Conservation (phyloP, 345 rosid genomes). For the Linum usitatissimum region DNA sequence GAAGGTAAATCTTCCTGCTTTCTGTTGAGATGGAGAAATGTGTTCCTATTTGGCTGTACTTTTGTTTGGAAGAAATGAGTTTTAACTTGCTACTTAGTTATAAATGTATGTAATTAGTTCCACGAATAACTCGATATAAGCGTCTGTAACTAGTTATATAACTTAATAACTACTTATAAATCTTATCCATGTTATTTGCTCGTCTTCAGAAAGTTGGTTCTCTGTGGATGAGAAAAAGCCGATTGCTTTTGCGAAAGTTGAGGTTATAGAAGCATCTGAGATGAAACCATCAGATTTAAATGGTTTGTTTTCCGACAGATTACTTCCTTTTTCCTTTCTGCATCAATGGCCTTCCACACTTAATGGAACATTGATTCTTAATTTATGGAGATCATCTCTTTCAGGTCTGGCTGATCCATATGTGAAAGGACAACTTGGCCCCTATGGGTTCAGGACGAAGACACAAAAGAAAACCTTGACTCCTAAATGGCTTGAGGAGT, state of each 20-base stretch:
- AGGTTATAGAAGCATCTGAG: slow-evolving; percentile 74
- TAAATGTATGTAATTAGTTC: no score
- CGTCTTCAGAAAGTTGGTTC: slow-evolving; percentile 62
- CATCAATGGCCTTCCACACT: background rate
- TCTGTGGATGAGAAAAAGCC: slow-evolving; percentile 74
- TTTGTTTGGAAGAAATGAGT: no score
- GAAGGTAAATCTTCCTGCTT: slow-evolving; percentile 31
- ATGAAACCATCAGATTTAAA: slow-evolving; percentile 77
- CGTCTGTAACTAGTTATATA: no score
- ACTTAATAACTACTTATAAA: background rate
- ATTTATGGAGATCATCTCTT: slow-evolving; percentile 9
- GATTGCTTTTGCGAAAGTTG: slow-evolving; percentile 60
- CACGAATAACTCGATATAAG: no score
- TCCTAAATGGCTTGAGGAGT: slow-evolving; percentile 93
- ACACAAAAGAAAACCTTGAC: slow-evolving; percentile 50
- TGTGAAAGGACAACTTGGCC: slow-evolving; percentile 83
- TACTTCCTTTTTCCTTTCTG: background rate
- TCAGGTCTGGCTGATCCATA: slow-evolving; percentile 94
- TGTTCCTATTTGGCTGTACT: no score
- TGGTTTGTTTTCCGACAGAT: slow-evolving; percentile 34
- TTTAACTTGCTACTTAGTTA: no score
- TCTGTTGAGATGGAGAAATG: no score
- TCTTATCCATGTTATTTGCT: slow-evolving; percentile 6
- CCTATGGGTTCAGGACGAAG: slow-evolving; percentile 66
- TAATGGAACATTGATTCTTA: background rate